phyloP scores from a whole-genome alignment of 164 flowering plant species.

The Aristolochia californica region DNA sequence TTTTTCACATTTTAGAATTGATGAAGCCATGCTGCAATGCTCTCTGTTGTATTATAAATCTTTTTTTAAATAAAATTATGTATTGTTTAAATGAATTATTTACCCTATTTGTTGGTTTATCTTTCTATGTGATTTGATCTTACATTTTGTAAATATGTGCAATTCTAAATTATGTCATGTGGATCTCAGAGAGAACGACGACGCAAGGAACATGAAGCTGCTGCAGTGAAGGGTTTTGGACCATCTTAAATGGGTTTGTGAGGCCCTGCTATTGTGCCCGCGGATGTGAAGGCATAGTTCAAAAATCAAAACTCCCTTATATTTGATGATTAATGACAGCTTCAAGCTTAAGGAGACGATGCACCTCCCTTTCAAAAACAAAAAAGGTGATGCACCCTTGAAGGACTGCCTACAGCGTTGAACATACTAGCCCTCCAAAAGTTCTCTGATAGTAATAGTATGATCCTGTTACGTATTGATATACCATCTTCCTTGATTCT shows the following conservation, averaged over 20 bases:
- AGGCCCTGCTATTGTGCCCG: too few relatives aligned
- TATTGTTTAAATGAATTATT: too few relatives aligned
- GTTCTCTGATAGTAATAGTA: slow-evolving; percentile 69
- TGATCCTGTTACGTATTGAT: slow-evolving; percentile 45
- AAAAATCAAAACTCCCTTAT: too few relatives aligned
- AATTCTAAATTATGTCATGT: not conserved
- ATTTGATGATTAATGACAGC: too few relatives aligned
- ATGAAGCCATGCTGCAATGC: too few relatives aligned
- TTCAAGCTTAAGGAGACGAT: too few relatives aligned
- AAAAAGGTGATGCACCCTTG: too few relatives aligned
- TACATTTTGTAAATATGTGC: not conserved
- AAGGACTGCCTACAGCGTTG: slow-evolving; percentile 75
- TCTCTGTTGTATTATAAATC: not conserved
- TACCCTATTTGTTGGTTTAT: too few relatives aligned
- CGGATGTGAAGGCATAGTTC: too few relatives aligned
- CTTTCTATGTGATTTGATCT: too few relatives aligned
- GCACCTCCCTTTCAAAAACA: too few relatives aligned
- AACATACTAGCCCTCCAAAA: slow-evolving; percentile 56
- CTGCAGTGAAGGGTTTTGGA: not conserved
- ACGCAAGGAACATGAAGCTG: not conserved
- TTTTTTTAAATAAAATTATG: not conserved
- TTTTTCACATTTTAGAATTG: not conserved
- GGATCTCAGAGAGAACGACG: not conserved
- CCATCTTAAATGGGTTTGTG: not conserved
- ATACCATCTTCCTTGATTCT: slow-evolving; percentile 87